phyloP scores from a whole-genome alignment of 192 early-diverging fungal genomes.

The Spizellomyces sp. region DNA sequence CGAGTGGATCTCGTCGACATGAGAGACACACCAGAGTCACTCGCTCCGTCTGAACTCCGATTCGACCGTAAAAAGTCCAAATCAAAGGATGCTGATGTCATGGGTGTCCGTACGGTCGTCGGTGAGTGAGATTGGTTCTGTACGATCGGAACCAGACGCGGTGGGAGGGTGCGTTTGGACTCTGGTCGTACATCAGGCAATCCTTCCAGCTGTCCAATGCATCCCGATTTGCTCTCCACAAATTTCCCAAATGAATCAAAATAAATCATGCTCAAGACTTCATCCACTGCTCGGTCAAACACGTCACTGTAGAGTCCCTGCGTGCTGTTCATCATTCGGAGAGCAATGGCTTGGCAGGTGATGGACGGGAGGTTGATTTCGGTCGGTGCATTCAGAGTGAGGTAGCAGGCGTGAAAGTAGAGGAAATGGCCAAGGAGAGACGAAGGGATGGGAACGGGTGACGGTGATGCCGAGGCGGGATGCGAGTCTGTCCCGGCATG shows the following conservation, averaged over 20 bases:
- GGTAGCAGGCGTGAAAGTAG: constrained; percentile 24
- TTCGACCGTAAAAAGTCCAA: neutral
- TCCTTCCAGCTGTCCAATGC: neutral
- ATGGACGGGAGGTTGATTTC: constrained; percentile 15
- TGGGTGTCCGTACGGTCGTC: neutral
- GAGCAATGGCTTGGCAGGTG: neutral
- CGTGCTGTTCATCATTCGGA: neutral
- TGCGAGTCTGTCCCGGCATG: neutral
- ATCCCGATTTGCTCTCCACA: neutral
- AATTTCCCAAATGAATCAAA: constrained; percentile 15
- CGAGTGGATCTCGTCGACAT: neutral
- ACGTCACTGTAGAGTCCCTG: constrained; percentile 1
- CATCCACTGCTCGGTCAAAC: constrained; percentile 20
- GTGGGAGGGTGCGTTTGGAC: neutral
- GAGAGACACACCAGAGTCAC: neutral
- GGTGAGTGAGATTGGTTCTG: neutral
- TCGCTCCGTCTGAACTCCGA: neutral
- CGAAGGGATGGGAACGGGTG: constrained; percentile 3
- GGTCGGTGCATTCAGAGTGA: constrained; percentile 1
- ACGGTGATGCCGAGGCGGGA: constrained; percentile 3
- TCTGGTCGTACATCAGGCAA: neutral
- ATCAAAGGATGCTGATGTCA: neutral
- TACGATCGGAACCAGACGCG: neutral
- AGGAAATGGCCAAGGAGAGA: constrained; percentile 17
- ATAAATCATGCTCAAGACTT: constrained; percentile 21